These are phyloP conservation scores for Diplodia seriata DNA, from an alignment of 2,329 filamentous ascomycete genomes.

Conservation along the genomic window DNA sequence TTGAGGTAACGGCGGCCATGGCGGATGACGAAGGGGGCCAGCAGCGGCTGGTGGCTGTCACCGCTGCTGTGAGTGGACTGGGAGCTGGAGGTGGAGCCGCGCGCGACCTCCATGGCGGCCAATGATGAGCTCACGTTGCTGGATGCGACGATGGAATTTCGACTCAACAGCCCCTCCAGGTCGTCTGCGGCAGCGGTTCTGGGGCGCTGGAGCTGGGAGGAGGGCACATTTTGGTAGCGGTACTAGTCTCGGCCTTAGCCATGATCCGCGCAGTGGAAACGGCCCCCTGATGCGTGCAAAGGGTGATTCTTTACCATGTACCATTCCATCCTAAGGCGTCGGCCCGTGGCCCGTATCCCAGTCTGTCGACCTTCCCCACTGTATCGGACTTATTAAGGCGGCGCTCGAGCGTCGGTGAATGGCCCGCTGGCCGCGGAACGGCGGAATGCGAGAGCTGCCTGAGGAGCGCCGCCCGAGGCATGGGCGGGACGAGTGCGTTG, in stretches of 20 bases:
- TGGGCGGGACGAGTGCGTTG: conserved; percentile 10
- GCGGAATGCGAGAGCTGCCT: conserved; percentile 17
- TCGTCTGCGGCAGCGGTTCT: conserved; percentile 29
- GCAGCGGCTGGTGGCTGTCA: conserved; percentile 36
- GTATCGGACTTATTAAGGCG: conserved; percentile 31
- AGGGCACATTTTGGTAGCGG: conserved; percentile 33
- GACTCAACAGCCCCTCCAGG: conserved; percentile 29
- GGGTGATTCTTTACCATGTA: conserved; percentile 33
- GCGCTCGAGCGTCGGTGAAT: conserved; percentile 30
- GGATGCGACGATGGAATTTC: conserved; percentile 29
- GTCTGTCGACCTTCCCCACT: conserved; percentile 30
- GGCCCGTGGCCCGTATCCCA: conserved; percentile 31
- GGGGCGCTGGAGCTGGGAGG: conserved; percentile 29
- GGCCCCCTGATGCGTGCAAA: conserved; percentile 30
- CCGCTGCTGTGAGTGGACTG: conserved; percentile 46
- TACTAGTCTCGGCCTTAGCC: conserved; percentile 33
- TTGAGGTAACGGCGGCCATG: conserved; percentile 85
- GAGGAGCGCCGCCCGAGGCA: conserved; percentile 30
- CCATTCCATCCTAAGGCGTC: conserved; percentile 33
- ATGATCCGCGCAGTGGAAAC: conserved; percentile 26
- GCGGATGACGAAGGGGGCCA: conserved; percentile 69
- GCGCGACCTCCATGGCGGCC: conserved; percentile 46
- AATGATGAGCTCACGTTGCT: conserved; percentile 33
- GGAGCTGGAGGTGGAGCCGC: conserved; percentile 49
- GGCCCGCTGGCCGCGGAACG: conserved; percentile 28